A percentile compares a stretch with the other conserved stretches of the same genome.
Conservation (phyloP, 179 eudicot genomes). For the Silene coronaria region DNA sequence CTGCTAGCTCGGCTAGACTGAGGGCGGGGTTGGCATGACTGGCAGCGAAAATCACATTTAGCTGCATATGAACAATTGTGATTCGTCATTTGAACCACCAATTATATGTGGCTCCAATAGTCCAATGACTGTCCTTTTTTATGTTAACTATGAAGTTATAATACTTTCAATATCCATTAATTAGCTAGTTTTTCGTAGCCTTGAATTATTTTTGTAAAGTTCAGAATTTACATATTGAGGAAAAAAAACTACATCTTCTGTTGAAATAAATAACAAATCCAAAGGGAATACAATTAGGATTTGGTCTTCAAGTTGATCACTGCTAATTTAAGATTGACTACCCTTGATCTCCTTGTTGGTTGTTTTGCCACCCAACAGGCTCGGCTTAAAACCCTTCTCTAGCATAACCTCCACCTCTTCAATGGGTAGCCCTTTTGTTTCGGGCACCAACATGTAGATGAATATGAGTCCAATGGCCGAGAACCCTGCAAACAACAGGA, state of each 20-base stretch:
- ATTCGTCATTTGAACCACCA: too few relatives aligned
- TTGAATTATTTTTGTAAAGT: too few relatives aligned
- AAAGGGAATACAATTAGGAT: background rate
- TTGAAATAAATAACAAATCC: background rate
- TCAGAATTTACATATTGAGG: too few relatives aligned
- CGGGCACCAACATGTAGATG: conserved; percentile 61
- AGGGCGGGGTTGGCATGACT: too few relatives aligned
- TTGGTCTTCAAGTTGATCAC: background rate
- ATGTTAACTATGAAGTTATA: too few relatives aligned
- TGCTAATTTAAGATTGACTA: background rate
- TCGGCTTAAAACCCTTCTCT: conserved; percentile 54
- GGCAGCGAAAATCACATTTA: too few relatives aligned
- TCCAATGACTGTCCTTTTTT: too few relatives aligned
- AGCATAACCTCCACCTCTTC: conserved; percentile 76
- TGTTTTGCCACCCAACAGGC: conserved; percentile 13
- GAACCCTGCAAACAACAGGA: conserved; percentile 60
- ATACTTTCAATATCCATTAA: too few relatives aligned
- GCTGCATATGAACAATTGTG: too few relatives aligned
- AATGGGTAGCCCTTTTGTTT: conserved; percentile 69
- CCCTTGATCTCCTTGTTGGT: conserved; percentile 1
- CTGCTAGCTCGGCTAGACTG: too few relatives aligned
- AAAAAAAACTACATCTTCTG: background rate
- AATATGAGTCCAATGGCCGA: conserved; percentile 43
- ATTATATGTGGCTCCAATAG: too few relatives aligned
- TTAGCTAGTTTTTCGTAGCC: too few relatives aligned